Conservation (phyloP, 495 filamentous ascomycete species). For the Hypoxylon trugodes region DNA sequence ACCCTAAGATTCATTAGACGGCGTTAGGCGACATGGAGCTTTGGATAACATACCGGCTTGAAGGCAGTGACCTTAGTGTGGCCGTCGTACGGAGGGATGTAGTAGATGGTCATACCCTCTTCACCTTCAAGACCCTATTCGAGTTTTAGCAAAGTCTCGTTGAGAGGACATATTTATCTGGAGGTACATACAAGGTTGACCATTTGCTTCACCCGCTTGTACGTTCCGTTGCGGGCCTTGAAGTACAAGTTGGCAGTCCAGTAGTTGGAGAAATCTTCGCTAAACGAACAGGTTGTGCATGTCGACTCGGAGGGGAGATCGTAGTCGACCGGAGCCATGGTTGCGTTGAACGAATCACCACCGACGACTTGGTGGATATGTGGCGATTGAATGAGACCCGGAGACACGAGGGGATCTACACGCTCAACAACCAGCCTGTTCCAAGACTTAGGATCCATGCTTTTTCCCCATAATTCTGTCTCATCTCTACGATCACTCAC, state of each 20-base stretch:
- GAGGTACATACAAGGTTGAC: slow-evolving; percentile 36
- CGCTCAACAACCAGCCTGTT: slow-evolving; percentile 46
- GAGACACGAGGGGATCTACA: slow-evolving; percentile 49
- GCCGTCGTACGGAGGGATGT: slow-evolving; percentile 52
- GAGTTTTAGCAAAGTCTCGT: slow-evolving; percentile 36
- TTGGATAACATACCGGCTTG: slow-evolving; percentile 45
- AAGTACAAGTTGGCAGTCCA: slow-evolving; percentile 51
- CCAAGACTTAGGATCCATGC: slow-evolving; percentile 4
- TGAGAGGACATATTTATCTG: background rate
- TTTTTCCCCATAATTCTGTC: background rate
- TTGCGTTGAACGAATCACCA: slow-evolving; percentile 46
- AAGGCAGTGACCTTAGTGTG: slow-evolving; percentile 53
- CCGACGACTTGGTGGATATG: slow-evolving; percentile 49
- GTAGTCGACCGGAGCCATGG: slow-evolving; percentile 40
- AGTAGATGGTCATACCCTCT: slow-evolving; percentile 57
- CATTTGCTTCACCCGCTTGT: slow-evolving; percentile 51
- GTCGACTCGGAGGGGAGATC: slow-evolving; percentile 40
- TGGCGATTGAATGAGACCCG: slow-evolving; percentile 43
- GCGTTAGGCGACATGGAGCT: background rate
- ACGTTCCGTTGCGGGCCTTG: slow-evolving; percentile 51
- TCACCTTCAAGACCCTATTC: slow-evolving; percentile 47
- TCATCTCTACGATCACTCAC: slow-evolving; percentile 12
- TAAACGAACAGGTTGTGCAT: slow-evolving; percentile 50
- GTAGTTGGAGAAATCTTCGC: slow-evolving; percentile 52
- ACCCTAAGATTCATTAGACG: slow-evolving; percentile 39